Evolutionary conservation across 495 filamentous ascomycete species (phyloP), one percentile per base, ranked within the genome.

Genomic region (Aspergillus conjunctus): DNA sequence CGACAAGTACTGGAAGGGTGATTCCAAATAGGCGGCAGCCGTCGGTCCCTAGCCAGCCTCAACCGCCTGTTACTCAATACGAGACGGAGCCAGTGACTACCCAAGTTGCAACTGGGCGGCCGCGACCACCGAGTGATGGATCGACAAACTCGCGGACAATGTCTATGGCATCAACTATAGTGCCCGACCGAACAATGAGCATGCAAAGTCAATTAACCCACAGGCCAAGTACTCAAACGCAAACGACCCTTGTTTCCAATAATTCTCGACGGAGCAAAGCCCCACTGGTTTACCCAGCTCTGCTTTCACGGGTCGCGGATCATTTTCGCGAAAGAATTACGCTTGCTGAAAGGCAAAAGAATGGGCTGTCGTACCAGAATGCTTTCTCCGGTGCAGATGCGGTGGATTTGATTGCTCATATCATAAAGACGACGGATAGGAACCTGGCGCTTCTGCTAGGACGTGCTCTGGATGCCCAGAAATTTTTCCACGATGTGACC

Each of bases 401-500:
- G 20, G 95, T 99, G 31, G 95, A 98, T 73, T 79, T 97, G 63
- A 91, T 99, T 53, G 87, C 88, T 3, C 91, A 90, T 67, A 98
- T 98, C 65, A 97, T 98, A 70, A 89, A 93, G 72, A 99, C 95
- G 0, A 96, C 88, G 11, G 95, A 99, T 73, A 86, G 95, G 52
- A 99, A 97, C 68, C 78, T 99, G 63, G 94, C 95, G 43, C 78
- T 99, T 56, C 85, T 99, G 11, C 75, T 99, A n/a, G 95, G 95
- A 48, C 84, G 95, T 63, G 91, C 92, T 57, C 78, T 99, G 46
- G 95, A 99, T 77, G 95, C 95, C 44, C 95, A 99, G 74, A 99
- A 98, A 73, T 97, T 98, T 73, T 99, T 99, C 71, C 95, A 98
- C 73, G 95, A 99, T 83, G 95, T 98, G 43, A 97, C 93, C 4